Base-by-base conservation (phyloP, 805 yeast species). In the Saccharomycopsis synnaedendra region DNA sequence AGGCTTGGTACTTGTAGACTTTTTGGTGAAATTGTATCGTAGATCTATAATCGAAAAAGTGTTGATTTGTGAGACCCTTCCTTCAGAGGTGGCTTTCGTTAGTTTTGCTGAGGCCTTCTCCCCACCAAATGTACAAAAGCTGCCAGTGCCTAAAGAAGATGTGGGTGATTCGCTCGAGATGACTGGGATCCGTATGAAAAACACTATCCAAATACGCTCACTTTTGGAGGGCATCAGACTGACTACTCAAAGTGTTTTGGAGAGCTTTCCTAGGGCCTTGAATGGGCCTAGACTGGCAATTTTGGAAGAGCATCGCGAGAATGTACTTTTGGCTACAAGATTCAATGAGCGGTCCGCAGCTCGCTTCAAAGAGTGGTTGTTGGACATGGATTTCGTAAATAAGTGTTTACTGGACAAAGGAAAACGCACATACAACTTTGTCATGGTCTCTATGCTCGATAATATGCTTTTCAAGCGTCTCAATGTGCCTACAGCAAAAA, bases 181-280 rank as follows among this genome's bases (percentile, higher is more conserved):
- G 39, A 72, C 76, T 0, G 69, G 77, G 39, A 75, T 83, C 0
- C 79, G 78, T 54, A 77, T 68, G 62, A 82, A 82, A 53, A 84
- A 83, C 56, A 64, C 82, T 0, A 62, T 75, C 2, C 78, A 80
- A 52, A 59, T 79, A 7, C 69, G 87, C 46, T 69, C 68, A 51
- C 67, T 80, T n/a, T 41, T 50, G 48, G 53, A 50, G 31, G 47
- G 42, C n/a, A 19, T 19, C 19, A 19, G 19, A 19, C 19, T 19
- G 19, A 19, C 19, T 19, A 19, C 19, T 19, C 19, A 19, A 19
- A 19, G 19, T 19, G 19, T 19, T 19, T 19, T 19, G 19, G 19
- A 19, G 19, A 19, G 19, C 19, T 19, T 19, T 19, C 19, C 19
- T 1, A 19, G 19, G 19, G 19, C 19, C 19, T 19, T 19, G 19